Evolutionary conservation across 805 yeast genomes (phyloP).

Genomic region (Peterozyma xylosa): DNA sequence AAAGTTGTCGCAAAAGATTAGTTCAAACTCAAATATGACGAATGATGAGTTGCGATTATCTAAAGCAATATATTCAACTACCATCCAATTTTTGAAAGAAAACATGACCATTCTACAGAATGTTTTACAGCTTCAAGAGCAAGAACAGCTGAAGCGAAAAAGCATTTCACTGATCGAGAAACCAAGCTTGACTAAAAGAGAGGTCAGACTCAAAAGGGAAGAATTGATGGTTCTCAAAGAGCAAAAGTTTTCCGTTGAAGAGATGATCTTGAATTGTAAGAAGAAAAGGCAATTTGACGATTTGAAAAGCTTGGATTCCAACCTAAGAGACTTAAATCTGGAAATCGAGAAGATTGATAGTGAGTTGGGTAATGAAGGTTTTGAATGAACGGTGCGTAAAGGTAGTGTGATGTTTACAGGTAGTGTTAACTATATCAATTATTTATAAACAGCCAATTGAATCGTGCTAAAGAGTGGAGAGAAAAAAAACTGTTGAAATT

Average conservation of each 20-base stretch:
- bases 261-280: conserved; percentile 55
- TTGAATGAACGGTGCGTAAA: background rate
- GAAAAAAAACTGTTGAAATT: background rate
- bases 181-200: conserved; percentile 35
- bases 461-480: background rate
- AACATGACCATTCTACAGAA: conserved; percentile 58
- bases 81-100: conserved; percentile 57
- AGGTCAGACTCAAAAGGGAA: conserved; percentile 57
- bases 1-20: conserved; percentile 24
- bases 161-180: conserved; percentile 3
- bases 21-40: conserved; percentile 11
- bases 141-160: conserved; percentile 16
- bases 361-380: conserved; percentile 48
- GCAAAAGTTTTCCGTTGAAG: conserved; percentile 65
- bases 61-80: conserved; percentile 47
- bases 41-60: conserved; percentile 39
- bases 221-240: conserved; percentile 83
- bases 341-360: conserved; percentile 39
- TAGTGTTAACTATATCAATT: background rate
- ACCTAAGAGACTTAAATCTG: conserved; percentile 45
- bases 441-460: background rate
- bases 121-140: conserved; percentile 39
- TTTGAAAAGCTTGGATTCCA: conserved; percentile 48
- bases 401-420: no score
- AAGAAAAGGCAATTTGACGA: conserved; percentile 73